Percentiles rank a stretch among this genome's conserved stretches.
Conservation (phyloP, 768 basidiomycete species). For the Galerina sulciceps region DNA sequence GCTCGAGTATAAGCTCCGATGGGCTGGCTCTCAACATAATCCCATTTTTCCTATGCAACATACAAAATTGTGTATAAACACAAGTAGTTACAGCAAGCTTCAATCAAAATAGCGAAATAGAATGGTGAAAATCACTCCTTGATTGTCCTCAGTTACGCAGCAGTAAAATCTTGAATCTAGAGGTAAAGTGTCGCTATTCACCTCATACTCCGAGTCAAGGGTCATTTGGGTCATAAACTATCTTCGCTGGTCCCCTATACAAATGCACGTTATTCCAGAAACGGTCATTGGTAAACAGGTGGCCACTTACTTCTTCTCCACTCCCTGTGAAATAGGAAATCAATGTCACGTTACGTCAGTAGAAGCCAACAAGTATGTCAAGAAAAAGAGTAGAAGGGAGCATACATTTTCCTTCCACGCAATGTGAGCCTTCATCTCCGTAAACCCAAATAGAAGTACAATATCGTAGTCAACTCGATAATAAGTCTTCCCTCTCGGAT, state of each 20-base stretch:
- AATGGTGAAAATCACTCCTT: no score
- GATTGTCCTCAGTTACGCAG: no score
- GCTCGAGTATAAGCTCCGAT: no score
- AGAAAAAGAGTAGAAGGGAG: neutral
- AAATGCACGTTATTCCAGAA: neutral
- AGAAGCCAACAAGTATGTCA: neutral
- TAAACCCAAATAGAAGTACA: conserved; percentile 49
- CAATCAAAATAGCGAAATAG: no score
- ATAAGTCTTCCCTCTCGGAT: conserved; percentile 19
- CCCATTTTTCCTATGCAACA: no score
- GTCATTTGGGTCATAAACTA: conserved; percentile 22
- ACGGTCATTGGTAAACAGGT: neutral
- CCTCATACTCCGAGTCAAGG: neutral
- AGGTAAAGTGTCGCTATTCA: neutral
- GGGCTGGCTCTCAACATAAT: no score
- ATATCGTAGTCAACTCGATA: conserved; percentile 37
- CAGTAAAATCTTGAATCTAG: neutral
- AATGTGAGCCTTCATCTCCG: conserved; percentile 51
- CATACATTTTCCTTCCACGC: conserved; percentile 48
- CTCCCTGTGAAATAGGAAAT: conserved; percentile 32
- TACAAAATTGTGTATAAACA: no score
- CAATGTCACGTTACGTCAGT: neutral
- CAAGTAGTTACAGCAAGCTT: no score
- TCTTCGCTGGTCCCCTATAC: conserved; percentile 28
- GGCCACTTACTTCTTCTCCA: conserved; percentile 35